phyloP scores from a whole-genome alignment of 2,329 filamentous ascomycete genomes.

The Colletotrichum simmondsii region DNA sequence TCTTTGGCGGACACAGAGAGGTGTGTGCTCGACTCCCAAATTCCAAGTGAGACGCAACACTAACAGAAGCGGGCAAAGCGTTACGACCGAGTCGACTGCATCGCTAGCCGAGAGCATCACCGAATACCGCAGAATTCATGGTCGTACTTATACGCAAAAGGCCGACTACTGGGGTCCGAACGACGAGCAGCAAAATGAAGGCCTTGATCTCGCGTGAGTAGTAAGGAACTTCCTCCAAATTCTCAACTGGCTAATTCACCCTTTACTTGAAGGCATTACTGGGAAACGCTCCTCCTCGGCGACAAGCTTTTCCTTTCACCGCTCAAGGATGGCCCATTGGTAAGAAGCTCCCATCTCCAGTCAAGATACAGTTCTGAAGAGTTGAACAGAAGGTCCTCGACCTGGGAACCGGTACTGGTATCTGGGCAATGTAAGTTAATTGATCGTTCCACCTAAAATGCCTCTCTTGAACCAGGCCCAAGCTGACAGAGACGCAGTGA shows the following conservation, averaged over 20 bases:
- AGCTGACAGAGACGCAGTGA: slow-evolving; percentile 51
- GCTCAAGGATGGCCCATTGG: background rate
- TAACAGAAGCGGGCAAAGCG: background rate
- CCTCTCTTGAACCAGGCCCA: background rate
- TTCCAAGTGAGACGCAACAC: background rate
- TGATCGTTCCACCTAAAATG: background rate
- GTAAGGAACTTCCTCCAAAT: background rate
- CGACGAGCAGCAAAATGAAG: slow-evolving; percentile 30
- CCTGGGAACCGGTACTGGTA: slow-evolving; percentile 18
- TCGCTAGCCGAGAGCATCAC: slow-evolving; percentile 21
- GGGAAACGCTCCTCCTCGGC: slow-evolving; percentile 15
- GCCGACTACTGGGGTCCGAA: slow-evolving; percentile 33
- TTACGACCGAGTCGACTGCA: background rate
- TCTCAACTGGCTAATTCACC: too few relatives aligned
- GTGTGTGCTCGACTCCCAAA: background rate
- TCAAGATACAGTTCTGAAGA: background rate
- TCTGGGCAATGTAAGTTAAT: slow-evolving; percentile 15
- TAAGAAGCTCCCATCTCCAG: background rate
- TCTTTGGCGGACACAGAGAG: background rate
- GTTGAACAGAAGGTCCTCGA: background rate
- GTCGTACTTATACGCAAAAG: slow-evolving; percentile 27
- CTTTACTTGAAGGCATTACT: background rate
- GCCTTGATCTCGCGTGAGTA: slow-evolving; percentile 26
- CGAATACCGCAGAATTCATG: slow-evolving; percentile 27
- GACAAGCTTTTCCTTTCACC: slow-evolving; percentile 26